Percentiles rank a stretch among this genome's conserved stretches.
Conservation (phyloP, 2,329 filamentous ascomycete genomes). For the Claviceps fusiformis region DNA sequence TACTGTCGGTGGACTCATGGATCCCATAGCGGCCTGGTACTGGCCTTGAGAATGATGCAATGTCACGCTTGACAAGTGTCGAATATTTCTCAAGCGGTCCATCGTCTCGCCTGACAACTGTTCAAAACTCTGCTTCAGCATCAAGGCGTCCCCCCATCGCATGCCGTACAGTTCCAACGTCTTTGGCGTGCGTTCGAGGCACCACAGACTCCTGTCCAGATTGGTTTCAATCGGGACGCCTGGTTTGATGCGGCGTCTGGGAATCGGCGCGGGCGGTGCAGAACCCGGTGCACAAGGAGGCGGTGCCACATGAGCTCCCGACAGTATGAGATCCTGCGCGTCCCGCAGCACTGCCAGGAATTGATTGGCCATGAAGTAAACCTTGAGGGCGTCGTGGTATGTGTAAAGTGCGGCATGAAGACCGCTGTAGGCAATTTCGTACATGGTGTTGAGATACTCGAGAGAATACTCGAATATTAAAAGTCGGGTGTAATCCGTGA, state of each 20-base stretch:
- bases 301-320: conserved; percentile 31
- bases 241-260: conserved; percentile 25
- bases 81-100: conserved; percentile 27
- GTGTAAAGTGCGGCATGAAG: conserved; percentile 58
- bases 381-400: conserved; percentile 75
- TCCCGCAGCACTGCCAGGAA: conserved; percentile 47
- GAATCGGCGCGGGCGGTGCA: conserved; percentile 38
- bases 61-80: conserved; percentile 17
- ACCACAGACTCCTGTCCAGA: conserved; percentile 40
- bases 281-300: conserved; percentile 32
- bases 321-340: conserved; percentile 41
- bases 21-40: conserved; percentile 14
- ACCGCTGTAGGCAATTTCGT: conserved; percentile 48
- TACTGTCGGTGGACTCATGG: conserved; percentile 1
- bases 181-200: conserved; percentile 38
- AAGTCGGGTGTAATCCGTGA: conserved; percentile 62
- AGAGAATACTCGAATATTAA: conserved; percentile 79
- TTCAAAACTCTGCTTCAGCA: conserved; percentile 41
- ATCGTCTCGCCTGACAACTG: conserved; percentile 31
- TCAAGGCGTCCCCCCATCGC: conserved; percentile 43
- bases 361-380: conserved; percentile 60
- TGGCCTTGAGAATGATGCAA: conserved; percentile 23
- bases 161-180: conserved; percentile 44
- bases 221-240: conserved; percentile 31
- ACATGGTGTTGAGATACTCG: conserved; percentile 64